Evolutionary conservation across 225 moss, liverwort and hornwort genomes (phyloP).

Genomic region (Sphagnum tenellum): DNA sequence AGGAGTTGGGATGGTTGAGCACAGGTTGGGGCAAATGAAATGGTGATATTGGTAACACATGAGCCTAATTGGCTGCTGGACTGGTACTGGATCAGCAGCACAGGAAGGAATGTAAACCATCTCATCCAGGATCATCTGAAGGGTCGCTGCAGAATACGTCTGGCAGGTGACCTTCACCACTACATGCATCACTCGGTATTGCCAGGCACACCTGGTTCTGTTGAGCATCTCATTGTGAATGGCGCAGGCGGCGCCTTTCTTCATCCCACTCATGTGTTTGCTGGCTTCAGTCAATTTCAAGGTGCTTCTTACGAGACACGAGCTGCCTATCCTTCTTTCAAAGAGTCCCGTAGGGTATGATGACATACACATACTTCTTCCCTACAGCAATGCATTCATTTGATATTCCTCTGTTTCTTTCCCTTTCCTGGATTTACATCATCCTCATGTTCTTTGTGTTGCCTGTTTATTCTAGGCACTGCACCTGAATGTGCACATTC

Average conservation of each 20-base stretch:
- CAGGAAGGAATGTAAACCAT: slow-evolving; percentile 86
- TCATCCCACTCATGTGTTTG: slow-evolving; percentile 99
- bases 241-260: slow-evolving; percentile 98
- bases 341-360: slow-evolving; percentile 71
- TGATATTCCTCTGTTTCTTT: not conserved
- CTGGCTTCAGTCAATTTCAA: slow-evolving; percentile 67
- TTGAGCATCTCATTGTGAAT: slow-evolving; percentile 91
- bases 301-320: slow-evolving; percentile 65
- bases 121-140: slow-evolving; percentile 82
- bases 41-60: slow-evolving; percentile 88
- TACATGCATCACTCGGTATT: slow-evolving; percentile 90
- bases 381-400: not conserved
- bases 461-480: too few species aligned
- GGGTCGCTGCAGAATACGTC: slow-evolving; percentile 86
- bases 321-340: slow-evolving; percentile 71
- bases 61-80: slow-evolving; percentile 99
- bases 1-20: not conserved
- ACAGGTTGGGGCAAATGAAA: slow-evolving; percentile 73
- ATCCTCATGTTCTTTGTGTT: not conserved
- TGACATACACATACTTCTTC: too few species aligned
- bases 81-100: slow-evolving; percentile 92
- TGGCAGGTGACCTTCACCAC: slow-evolving; percentile 96
- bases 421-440: not conserved
- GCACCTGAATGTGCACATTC: too few species aligned
- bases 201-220: slow-evolving; percentile 46